phyloP scores from a whole-genome alignment of 306 rosid species.

The Castanea crenata region DNA sequence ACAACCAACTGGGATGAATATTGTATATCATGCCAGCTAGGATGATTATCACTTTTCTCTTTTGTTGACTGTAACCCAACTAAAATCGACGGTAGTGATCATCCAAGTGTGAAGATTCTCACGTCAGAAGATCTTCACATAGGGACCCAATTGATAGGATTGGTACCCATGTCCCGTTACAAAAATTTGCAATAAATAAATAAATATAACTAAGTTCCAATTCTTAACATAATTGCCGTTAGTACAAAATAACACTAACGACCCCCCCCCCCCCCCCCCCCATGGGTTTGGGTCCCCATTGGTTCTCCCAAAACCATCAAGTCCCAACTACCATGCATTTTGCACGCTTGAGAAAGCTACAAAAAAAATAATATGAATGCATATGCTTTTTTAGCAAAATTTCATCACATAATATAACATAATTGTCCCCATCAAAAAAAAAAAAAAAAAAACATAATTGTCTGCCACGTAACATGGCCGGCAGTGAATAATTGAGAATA shows the following conservation, averaged over 20 bases:
- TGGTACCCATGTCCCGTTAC: conserved; percentile 16
- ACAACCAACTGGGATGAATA: conserved; percentile 16
- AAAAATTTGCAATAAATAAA: background rate
- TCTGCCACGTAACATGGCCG: too few relatives aligned
- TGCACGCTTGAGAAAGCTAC: background rate
- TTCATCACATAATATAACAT: background rate
- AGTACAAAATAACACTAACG: conserved; percentile 1
- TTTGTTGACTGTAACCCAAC: conserved; percentile 28
- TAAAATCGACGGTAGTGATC: conserved; percentile 41
- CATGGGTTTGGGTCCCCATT: background rate
- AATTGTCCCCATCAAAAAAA: too few relatives aligned
- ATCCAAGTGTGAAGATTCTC: conserved; percentile 49
- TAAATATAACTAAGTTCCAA: conserved; percentile 2
- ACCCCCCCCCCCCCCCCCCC: background rate
- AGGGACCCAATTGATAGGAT: conserved; percentile 30
- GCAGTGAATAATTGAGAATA: too few relatives aligned
- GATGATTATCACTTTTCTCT: conserved; percentile 18
- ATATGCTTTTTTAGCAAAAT: background rate
- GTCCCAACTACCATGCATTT: conserved; percentile 17
- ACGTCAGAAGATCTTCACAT: conserved; percentile 61
- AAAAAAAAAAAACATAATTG: too few relatives aligned
- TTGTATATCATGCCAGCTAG: conserved; percentile 37
- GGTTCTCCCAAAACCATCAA: conserved; percentile 6
- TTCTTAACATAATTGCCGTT: conserved; percentile 1
- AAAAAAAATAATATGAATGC: background rate